Percentiles rank a stretch among this genome's conserved stretches.
Evolutionary conservation across 108 stramenopile species (phyloP).

Genomic region (Cyclotella cryptica): DNA sequence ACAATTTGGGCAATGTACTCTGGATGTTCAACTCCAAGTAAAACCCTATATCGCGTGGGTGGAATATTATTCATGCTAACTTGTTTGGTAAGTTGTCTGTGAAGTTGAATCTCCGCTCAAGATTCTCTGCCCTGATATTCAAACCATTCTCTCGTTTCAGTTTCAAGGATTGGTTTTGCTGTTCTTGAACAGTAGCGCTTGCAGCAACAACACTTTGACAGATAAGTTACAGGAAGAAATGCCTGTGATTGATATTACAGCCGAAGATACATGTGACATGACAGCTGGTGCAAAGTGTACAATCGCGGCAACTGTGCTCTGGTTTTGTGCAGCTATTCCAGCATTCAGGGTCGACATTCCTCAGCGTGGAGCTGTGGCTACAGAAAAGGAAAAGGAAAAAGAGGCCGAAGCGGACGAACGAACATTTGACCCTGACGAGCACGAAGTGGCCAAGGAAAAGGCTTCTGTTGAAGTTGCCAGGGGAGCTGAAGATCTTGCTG

Average conservation of each 20-base stretch:
- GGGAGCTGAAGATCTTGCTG: background rate
- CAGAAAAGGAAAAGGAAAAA: background rate
- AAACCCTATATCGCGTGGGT: background rate
- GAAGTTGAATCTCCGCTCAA: background rate
- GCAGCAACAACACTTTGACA: constrained; percentile 2
- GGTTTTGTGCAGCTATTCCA: constrained; percentile 5
- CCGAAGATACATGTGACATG: constrained; percentile 13
- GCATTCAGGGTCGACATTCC: background rate
- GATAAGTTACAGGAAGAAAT: background rate
- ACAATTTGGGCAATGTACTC: constrained; percentile 8
- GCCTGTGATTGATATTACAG: too few species aligned
- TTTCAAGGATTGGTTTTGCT: constrained; percentile 14
- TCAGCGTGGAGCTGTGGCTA: background rate
- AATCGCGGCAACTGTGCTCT: constrained; percentile 8
- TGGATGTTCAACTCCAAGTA: background rate
- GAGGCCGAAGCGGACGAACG: background rate
- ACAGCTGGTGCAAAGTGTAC: constrained; percentile 10
- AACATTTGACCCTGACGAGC: background rate
- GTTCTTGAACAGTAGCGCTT: constrained; percentile 16
- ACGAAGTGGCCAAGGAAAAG: background rate
- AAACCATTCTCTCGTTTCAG: too few species aligned
- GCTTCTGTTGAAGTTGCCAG: background rate
- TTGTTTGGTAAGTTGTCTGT: constrained; percentile 1
- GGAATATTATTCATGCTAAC: background rate
- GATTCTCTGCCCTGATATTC: too few species aligned